Percentiles rank a stretch among this genome's conserved stretches.
Evolutionary conservation across 495 filamentous ascomycete species (phyloP).

Genomic region (Aspergillus funiculosus): DNA sequence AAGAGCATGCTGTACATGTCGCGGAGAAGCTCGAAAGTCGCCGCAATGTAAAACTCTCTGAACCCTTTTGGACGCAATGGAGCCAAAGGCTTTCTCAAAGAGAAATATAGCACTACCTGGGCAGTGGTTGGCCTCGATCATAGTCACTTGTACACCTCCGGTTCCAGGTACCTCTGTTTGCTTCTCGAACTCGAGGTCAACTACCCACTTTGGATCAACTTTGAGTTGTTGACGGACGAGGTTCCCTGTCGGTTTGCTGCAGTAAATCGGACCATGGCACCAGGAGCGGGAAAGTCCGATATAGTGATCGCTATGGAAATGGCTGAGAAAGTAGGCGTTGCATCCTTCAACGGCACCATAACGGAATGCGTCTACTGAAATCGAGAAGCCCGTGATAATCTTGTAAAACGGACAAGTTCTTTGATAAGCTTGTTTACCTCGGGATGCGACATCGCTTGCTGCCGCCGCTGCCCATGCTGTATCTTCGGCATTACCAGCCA

Average conservation of each 20-base stretch:
- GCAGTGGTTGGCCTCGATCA: slow-evolving; percentile 97
- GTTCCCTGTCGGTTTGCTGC: slow-evolving; percentile 85
- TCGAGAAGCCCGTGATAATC: slow-evolving; percentile 83
- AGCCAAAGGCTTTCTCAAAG: slow-evolving; percentile 71
- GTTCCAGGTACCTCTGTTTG: slow-evolving; percentile 73
- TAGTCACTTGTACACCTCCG: slow-evolving; percentile 76
- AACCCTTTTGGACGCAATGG: slow-evolving; percentile 49
- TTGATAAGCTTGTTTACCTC: slow-evolving; percentile 85
- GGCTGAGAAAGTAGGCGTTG: slow-evolving; percentile 92
- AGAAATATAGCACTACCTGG: slow-evolving; percentile 91
- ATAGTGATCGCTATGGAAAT: slow-evolving; percentile 98
- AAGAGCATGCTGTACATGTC: slow-evolving; percentile 79
- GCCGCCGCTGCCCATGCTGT: slow-evolving; percentile 84
- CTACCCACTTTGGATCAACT: slow-evolving; percentile 80
- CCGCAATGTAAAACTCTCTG: slow-evolving; percentile 91
- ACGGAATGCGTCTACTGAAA: slow-evolving; percentile 93
- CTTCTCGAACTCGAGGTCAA: slow-evolving; percentile 80
- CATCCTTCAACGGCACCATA: slow-evolving; percentile 91
- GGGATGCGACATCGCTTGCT: slow-evolving; percentile 65
- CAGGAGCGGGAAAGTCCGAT: slow-evolving; percentile 82
- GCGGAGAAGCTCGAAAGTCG: slow-evolving; percentile 85
- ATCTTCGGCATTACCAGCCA: slow-evolving; percentile 87
- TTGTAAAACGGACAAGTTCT: slow-evolving; percentile 98
- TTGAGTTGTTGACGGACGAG: slow-evolving; percentile 79
- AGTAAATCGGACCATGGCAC: slow-evolving; percentile 94